Evolutionary conservation across 2,329 filamentous ascomycete genomes (phyloP).

Genomic region (Lizonia empirigonia): DNA sequence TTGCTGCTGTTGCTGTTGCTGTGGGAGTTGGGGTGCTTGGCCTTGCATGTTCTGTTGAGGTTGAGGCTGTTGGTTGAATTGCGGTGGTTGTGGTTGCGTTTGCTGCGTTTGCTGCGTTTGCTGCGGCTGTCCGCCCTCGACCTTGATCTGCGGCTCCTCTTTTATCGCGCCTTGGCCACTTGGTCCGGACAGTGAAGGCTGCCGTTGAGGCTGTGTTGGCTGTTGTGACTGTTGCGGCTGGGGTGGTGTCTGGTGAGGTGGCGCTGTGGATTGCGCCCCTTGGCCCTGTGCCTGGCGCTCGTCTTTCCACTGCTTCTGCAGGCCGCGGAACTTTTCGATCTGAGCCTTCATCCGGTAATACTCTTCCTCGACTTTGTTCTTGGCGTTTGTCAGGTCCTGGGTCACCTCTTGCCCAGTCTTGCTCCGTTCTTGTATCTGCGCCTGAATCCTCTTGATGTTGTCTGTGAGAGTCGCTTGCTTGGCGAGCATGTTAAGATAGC

Average conservation of each 20-base stretch:
- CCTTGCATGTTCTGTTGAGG: slow-evolving; percentile 27
- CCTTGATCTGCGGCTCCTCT: slow-evolving; percentile 45
- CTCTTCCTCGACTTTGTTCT: slow-evolving; percentile 38
- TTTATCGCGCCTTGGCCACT: slow-evolving; percentile 35
- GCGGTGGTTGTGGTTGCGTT: no score
- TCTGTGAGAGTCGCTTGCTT: slow-evolving; percentile 39
- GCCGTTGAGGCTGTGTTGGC: slow-evolving; percentile 32
- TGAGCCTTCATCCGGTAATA: slow-evolving; percentile 38
- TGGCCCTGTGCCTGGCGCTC: slow-evolving; percentile 45
- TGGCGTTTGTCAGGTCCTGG: slow-evolving; percentile 35
- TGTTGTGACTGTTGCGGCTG: slow-evolving; percentile 33
- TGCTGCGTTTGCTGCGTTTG: slow-evolving; percentile 30
- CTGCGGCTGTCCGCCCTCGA: slow-evolving; percentile 39
- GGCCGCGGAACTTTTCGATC: slow-evolving; percentile 44
- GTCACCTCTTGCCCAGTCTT: slow-evolving; percentile 42
- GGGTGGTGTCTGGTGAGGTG: slow-evolving; percentile 28
- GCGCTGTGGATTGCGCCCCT: slow-evolving; percentile 25
- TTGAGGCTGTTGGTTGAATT: slow-evolving; percentile 29
- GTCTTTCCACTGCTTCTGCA: slow-evolving; percentile 43
- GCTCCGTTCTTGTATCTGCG: slow-evolving; percentile 41
- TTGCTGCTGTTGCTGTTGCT: slow-evolving; percentile 24
- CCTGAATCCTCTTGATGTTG: slow-evolving; percentile 33
- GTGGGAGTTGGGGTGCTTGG: slow-evolving; percentile 23
- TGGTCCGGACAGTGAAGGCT: slow-evolving; percentile 37
- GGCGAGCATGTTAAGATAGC: slow-evolving; percentile 43